A percentile compares a stretch with the other conserved stretches of the same genome.
These are phyloP conservation scores for Rhamnella rubrinervis DNA, from an alignment of 331 rosid genomes.

Conservation along the genomic window DNA sequence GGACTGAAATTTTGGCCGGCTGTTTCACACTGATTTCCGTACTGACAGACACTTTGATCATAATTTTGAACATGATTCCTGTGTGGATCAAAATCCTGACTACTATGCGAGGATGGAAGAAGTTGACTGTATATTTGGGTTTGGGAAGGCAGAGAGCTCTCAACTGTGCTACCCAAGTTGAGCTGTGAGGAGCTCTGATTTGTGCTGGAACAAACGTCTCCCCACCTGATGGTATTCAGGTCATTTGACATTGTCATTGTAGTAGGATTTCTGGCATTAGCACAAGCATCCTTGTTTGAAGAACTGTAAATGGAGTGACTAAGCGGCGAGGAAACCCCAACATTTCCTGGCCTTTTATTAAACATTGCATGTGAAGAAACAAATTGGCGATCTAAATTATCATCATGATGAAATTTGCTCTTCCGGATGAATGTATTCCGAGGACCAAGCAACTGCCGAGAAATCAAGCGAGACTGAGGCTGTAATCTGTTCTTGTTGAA, in stretches of 20 bases:
- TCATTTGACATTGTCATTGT: conserved; percentile 25
- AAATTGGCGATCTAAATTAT: conserved; percentile 24
- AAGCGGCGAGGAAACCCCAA: conserved; percentile 14
- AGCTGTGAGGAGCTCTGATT: conserved; percentile 24
- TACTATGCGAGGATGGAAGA: conserved; percentile 19
- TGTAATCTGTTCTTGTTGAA: conserved; percentile 37
- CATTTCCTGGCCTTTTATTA: conserved; percentile 35
- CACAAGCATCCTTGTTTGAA: conserved; percentile 26
- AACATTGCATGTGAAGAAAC: conserved; percentile 27
- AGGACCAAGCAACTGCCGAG: conserved; percentile 35
- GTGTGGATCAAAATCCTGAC: conserved; percentile 21
- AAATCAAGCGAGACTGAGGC: conserved; percentile 1
- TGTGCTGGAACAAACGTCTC: conserved; percentile 8
- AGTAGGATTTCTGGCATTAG: conserved; percentile 16
- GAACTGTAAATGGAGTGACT: conserved; percentile 24
- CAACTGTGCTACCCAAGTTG: conserved; percentile 23
- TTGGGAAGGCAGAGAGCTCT: conserved; percentile 28
- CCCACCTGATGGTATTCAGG: conserved; percentile 21
- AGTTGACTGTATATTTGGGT: conserved; percentile 29
- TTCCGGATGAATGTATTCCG: conserved; percentile 33
- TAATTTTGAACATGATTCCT: conserved; percentile 25
- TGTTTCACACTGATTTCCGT: conserved; percentile 36
- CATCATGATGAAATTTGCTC: conserved; percentile 29
- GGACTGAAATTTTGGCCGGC: conserved; percentile 22
- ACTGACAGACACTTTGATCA: conserved; percentile 7